Evolutionary conservation across 768 basidiomycete genomes (phyloP).

Genomic region (Postia placenta): DNA sequence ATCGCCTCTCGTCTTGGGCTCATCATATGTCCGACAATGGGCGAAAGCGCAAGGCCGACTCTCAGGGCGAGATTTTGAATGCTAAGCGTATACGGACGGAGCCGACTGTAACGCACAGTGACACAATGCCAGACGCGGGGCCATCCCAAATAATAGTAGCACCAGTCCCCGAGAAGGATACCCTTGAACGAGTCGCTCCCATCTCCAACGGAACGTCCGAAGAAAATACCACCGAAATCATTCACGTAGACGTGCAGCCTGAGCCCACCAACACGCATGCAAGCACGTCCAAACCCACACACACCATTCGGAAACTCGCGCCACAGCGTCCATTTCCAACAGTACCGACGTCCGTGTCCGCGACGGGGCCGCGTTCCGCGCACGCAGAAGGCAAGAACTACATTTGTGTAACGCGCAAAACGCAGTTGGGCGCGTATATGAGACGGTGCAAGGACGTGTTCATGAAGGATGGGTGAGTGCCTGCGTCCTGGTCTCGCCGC

Average conservation of each 20-base stretch:
- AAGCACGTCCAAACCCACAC: constrained; percentile 7
- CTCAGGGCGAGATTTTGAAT: background rate
- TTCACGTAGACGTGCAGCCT: too few relatives aligned
- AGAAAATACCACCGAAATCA: too few relatives aligned
- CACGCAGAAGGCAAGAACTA: constrained; percentile 78
- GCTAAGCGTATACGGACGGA: too few relatives aligned
- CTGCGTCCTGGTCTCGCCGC: background rate
- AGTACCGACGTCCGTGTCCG: constrained; percentile 67
- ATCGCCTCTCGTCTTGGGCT: background rate
- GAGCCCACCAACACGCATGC: background rate
- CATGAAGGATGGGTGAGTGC: constrained; percentile 61
- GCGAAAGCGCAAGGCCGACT: background rate
- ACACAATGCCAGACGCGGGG: too few relatives aligned
- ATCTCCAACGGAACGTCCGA: too few relatives aligned
- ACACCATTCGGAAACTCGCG: constrained; percentile 55
- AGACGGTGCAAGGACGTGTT: constrained; percentile 70
- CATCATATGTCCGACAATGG: background rate
- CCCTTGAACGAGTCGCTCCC: too few relatives aligned
- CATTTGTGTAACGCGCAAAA: constrained; percentile 77
- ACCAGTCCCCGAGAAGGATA: too few relatives aligned
- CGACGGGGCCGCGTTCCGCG: constrained; percentile 74
- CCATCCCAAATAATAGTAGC: too few relatives aligned
- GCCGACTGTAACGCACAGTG: too few relatives aligned
- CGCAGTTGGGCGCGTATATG: constrained; percentile 65
- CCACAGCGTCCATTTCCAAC: constrained; percentile 74